Evolutionary conservation across 768 basidiomycete genomes (phyloP).

Genomic region (Mrakia blollopis): DNA sequence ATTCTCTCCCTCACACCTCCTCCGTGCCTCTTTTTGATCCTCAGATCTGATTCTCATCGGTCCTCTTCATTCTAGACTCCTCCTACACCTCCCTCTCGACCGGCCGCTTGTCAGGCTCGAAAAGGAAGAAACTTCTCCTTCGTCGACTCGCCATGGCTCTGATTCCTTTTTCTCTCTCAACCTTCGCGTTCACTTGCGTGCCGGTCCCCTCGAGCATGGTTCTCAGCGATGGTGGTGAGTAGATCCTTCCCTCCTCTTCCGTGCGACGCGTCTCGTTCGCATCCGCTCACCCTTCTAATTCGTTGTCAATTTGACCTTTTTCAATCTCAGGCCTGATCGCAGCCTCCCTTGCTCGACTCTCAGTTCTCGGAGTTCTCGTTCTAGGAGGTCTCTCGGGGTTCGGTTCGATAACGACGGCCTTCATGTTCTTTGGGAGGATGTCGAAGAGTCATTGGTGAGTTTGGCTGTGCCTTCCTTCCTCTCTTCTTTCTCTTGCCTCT

Average conservation of each 20-base stretch:
- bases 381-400: constrained; percentile 70
- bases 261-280: constrained; percentile 39
- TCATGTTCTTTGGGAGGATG: constrained; percentile 17
- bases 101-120: background rate
- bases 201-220: constrained; percentile 26
- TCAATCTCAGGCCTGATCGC: constrained; percentile 46
- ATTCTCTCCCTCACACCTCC: background rate
- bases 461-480: background rate
- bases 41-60: too few species aligned
- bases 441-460: constrained; percentile 21
- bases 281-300: constrained; percentile 33
- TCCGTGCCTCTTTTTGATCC: background rate
- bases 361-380: constrained; percentile 69
- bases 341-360: constrained; percentile 58
- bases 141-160: constrained; percentile 50
- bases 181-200: constrained; percentile 13
- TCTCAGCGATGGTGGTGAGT: constrained; percentile 7
- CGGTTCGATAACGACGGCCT: constrained; percentile 26
- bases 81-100: constrained; percentile 6
- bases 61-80: background rate
- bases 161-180: constrained; percentile 62
- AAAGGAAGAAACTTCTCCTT: constrained; percentile 5
- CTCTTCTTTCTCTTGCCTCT: too few species aligned
- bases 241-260: too few species aligned
- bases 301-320: constrained; percentile 36